Conservation (phyloP, 2,329 filamentous ascomycete genomes). For the Pseudogymnoascus sp. region DNA sequence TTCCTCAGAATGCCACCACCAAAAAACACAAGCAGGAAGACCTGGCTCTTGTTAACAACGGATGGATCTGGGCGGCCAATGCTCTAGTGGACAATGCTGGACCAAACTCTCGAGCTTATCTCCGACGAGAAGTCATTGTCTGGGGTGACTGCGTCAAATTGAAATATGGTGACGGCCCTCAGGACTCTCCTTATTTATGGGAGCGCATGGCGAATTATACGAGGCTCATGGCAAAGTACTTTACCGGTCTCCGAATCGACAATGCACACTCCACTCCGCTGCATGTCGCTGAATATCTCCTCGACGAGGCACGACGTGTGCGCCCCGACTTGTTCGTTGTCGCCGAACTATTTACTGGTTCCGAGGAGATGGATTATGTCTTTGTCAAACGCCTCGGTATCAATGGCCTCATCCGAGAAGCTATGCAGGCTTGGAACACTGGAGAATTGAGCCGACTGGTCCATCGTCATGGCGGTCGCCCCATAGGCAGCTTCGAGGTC, state of each 20-base stretch:
- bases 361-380: constrained; percentile 90
- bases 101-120: constrained; percentile 79
- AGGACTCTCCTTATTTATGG: constrained; percentile 92
- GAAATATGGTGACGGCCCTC: constrained; percentile 69
- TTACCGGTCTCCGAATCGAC: constrained; percentile 91
- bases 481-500: constrained; percentile 95
- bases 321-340: constrained; percentile 85
- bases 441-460: constrained; percentile 86
- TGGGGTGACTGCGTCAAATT: constrained; percentile 99
- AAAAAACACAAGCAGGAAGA: constrained; percentile 67
- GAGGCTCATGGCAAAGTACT: constrained; percentile 85
- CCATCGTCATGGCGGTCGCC: constrained; percentile 84
- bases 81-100: constrained; percentile 91
- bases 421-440: constrained; percentile 97
- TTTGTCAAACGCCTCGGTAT: constrained; percentile 91
- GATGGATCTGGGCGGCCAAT: constrained; percentile 98
- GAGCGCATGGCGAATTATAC: constrained; percentile 93
- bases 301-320: constrained; percentile 85
- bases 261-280: constrained; percentile 96
- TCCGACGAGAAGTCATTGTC: constrained; percentile 91
- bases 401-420: constrained; percentile 86
- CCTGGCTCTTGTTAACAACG: constrained; percentile 84
- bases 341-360: constrained; percentile 91
- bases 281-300: constrained; percentile 86
- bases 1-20: constrained; percentile 72